Percentiles rank a stretch among this genome's conserved stretches.
These are phyloP conservation scores for Epithemia pelagica DNA, from an alignment of 108 stramenopile species.

Conservation along the genomic window DNA sequence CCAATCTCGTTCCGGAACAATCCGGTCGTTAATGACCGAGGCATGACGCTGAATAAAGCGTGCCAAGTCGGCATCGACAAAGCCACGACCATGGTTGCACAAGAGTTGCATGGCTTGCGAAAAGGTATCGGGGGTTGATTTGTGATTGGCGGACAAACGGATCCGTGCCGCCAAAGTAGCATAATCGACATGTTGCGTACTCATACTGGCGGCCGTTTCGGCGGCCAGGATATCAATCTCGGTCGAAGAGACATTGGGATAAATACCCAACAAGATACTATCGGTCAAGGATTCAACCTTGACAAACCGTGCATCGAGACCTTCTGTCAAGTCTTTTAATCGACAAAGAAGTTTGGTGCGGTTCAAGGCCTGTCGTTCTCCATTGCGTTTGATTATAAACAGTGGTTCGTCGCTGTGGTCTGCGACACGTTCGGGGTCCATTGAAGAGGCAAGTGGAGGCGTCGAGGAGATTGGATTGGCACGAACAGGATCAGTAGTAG, in stretches of 20 bases:
- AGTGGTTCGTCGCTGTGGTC: not conserved
- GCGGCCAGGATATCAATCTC: slow-evolving; percentile 95
- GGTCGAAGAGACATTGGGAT: slow-evolving; percentile 82
- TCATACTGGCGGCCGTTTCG: slow-evolving; percentile 88
- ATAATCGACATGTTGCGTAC: slow-evolving; percentile 93
- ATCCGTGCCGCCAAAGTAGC: slow-evolving; percentile 90
- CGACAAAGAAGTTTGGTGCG: slow-evolving; percentile 1
- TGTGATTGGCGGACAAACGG: slow-evolving; percentile 77
- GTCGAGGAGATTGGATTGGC: no score
- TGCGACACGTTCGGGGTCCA: no score
- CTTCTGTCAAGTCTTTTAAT: slow-evolving; percentile 25
- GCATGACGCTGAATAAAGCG: slow-evolving; percentile 52
- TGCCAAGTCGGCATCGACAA: slow-evolving; percentile 72
- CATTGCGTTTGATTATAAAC: slow-evolving; percentile 11
- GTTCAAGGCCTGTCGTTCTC: not conserved
- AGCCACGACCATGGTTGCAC: slow-evolving; percentile 41
- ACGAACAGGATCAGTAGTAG: no score
- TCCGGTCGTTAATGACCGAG: slow-evolving; percentile 54
- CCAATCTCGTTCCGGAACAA: slow-evolving; percentile 77
- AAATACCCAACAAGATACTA: slow-evolving; percentile 61
- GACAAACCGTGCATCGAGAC: slow-evolving; percentile 36
- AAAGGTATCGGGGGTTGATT: slow-evolving; percentile 77
- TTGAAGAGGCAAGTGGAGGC: no score
- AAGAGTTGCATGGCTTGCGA: slow-evolving; percentile 63
- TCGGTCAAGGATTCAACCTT: slow-evolving; percentile 43